phyloP scores from a whole-genome alignment of 1,284 basidiomycete species.

The Irpex lacteus region DNA sequence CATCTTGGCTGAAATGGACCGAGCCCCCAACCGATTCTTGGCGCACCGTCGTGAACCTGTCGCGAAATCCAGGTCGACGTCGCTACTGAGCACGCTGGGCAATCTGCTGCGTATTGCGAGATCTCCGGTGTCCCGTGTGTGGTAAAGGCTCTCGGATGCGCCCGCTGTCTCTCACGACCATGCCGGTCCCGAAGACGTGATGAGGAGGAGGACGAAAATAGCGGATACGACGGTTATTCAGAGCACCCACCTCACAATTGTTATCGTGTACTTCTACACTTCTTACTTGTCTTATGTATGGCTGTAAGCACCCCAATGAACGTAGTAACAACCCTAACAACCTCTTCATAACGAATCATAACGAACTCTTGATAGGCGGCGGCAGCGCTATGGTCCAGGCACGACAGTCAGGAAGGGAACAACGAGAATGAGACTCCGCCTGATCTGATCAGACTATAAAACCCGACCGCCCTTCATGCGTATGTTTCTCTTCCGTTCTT shows the following conservation, averaged over 20 bases:
- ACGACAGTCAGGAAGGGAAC: neutral
- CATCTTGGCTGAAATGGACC: conserved; percentile 11
- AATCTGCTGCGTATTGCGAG: neutral
- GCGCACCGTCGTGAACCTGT: neutral
- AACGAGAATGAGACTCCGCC: conserved; percentile 15
- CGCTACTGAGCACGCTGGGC: conserved; percentile 4
- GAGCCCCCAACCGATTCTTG: neutral
- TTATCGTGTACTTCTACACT: neutral
- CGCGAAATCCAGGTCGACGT: neutral
- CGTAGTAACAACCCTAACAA: neutral
- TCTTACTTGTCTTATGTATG: neutral
- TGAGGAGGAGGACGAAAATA: neutral
- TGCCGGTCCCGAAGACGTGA: neutral
- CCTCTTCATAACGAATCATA: too few relatives aligned
- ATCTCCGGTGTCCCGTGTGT: neutral
- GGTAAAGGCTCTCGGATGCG: neutral
- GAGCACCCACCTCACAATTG: neutral
- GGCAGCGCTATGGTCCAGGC: conserved; percentile 3
- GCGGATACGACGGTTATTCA: neutral
- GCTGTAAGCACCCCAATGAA: neutral
- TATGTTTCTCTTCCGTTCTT: conserved; percentile 6
- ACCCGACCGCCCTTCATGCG: conserved; percentile 4
- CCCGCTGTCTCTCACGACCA: neutral
- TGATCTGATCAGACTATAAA: conserved; percentile 12
- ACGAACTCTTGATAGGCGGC: neutral